These are phyloP conservation scores for Euphorbia tirucalli DNA, from an alignment of 345 rosid genomes.

Conservation along the genomic window DNA sequence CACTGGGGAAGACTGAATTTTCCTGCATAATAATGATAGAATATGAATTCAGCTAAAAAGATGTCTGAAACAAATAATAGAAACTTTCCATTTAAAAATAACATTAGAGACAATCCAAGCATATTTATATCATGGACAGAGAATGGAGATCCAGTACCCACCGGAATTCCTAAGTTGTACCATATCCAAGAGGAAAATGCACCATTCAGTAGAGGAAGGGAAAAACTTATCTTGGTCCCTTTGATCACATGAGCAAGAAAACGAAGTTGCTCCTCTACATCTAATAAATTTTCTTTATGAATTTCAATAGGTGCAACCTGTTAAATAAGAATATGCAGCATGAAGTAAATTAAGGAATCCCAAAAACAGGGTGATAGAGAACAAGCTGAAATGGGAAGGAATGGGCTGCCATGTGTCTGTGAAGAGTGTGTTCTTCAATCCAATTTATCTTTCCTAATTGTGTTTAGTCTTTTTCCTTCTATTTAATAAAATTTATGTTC, in stretches of 20 bases:
- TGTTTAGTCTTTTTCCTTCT: too few species aligned
- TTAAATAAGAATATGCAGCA: slow-evolving; percentile 20
- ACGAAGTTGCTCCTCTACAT: slow-evolving; percentile 82
- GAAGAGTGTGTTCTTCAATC: too few species aligned
- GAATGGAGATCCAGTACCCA: slow-evolving; percentile 37
- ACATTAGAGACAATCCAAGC: neutral
- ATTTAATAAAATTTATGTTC: too few species aligned
- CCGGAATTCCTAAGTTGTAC: slow-evolving; percentile 70
- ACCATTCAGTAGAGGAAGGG: slow-evolving; percentile 62
- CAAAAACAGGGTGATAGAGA: too few species aligned
- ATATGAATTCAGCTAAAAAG: neutral
- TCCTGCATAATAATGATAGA: slow-evolving; percentile 42
- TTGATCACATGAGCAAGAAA: slow-evolving; percentile 54
- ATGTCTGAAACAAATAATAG: neutral
- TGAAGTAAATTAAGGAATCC: slow-evolving; percentile 6
- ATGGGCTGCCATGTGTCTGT: too few species aligned
- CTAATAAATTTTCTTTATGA: slow-evolving; percentile 57
- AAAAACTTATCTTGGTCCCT: slow-evolving; percentile 53
- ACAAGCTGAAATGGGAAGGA: too few species aligned
- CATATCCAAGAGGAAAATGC: slow-evolving; percentile 82
- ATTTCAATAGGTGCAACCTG: slow-evolving; percentile 93
- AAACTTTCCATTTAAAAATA: neutral
- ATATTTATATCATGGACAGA: slow-evolving; percentile 5
- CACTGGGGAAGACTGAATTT: slow-evolving; percentile 77
- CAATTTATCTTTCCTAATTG: too few species aligned